Evolutionary conservation across 345 rosid species (phyloP).

Genomic region (Noccaea bulbosa): DNA sequence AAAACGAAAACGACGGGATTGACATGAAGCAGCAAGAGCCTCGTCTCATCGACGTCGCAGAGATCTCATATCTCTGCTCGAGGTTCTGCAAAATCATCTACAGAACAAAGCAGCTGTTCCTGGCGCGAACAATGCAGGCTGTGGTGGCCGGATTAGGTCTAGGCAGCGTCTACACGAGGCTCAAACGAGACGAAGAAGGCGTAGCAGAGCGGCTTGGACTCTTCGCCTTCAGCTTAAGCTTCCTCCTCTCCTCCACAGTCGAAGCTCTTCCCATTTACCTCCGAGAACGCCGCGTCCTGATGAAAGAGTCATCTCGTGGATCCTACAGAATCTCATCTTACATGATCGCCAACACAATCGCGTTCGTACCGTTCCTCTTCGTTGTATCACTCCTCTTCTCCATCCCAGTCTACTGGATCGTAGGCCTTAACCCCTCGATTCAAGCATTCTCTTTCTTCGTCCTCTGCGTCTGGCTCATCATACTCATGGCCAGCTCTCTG

Average conservation of each 20-base stretch:
- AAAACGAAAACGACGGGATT: slow-evolving; percentile 12
- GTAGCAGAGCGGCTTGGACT: slow-evolving; percentile 74
- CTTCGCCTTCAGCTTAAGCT: slow-evolving; percentile 87
- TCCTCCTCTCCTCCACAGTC: slow-evolving; percentile 85
- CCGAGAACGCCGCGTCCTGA: slow-evolving; percentile 77
- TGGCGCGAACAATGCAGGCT: slow-evolving; percentile 91
- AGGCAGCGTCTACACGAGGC: slow-evolving; percentile 72
- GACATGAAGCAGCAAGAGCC: slow-evolving; percentile 16
- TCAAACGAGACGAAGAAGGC: slow-evolving; percentile 65
- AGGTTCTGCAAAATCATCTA: slow-evolving; percentile 83
- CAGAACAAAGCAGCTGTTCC: slow-evolving; percentile 76
- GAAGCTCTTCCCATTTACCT: slow-evolving; percentile 94
- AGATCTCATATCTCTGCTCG: slow-evolving; percentile 69
- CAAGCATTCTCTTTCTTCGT: slow-evolving; percentile 68
- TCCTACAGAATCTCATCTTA: slow-evolving; percentile 83
- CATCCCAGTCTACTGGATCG: slow-evolving; percentile 82
- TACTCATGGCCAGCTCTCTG: slow-evolving; percentile 81
- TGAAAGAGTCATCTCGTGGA: slow-evolving; percentile 90
- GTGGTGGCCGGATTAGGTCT: slow-evolving; percentile 76
- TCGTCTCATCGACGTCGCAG: slow-evolving; percentile 44
- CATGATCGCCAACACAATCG: slow-evolving; percentile 81
- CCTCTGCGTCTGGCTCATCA: slow-evolving; percentile 76
- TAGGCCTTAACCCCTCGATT: slow-evolving; percentile 74
- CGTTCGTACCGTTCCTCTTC: slow-evolving; percentile 76
- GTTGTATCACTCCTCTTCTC: slow-evolving; percentile 73